Base-by-base conservation (phyloP, 345 rosid genomes). In the Nephelium lappaceum region DNA sequence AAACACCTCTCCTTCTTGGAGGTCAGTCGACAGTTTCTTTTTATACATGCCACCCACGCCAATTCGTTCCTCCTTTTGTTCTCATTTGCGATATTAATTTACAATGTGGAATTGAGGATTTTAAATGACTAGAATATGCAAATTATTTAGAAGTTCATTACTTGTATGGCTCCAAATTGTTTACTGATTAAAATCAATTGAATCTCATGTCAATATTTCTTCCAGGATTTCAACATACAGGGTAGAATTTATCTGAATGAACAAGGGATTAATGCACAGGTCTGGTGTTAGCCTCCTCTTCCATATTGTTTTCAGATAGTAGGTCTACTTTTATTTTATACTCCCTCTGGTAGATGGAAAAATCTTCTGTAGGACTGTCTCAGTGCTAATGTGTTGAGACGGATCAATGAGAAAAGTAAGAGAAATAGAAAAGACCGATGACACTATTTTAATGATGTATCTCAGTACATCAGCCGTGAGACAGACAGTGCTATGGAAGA, bases 261-360 rank as follows among this genome's bases (percentile, higher is more conserved):
- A 80, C 98, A 92, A 90, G 99, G 99, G 77, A 91, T 95, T 58
- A 95, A 95, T 83, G 97, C 97, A 5, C 98, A 95, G 98, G 99
- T 58, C 25, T 19, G n/a, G 60, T 45, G 49, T 45, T 55, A 15
- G n/a, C 61, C n/a, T 47, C 58, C n/a, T 25, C 39, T 21, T 42
- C 42, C 25, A 16, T 58, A n/a, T 24, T 41, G 31, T 23, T 58
- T 15, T 27, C 31, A 51, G 21, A 38, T 38, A 31, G 36, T 31
- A 31, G 36, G 36, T 31, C 3, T 31, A 31, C 36, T 31, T 31
- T 31, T 31, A 31, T 31, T 31, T 31, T 31, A 31, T 31, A 31
- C 2, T 31, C 36, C 3, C 36, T 31, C 36, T 4, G 36, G 2
- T 31, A 2, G 3, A 31, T 2, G 3, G 3, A 31, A 31, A 31